phyloP scores from a whole-genome alignment of 1,139 yeast genomes.

The Dujonia santamariae region DNA sequence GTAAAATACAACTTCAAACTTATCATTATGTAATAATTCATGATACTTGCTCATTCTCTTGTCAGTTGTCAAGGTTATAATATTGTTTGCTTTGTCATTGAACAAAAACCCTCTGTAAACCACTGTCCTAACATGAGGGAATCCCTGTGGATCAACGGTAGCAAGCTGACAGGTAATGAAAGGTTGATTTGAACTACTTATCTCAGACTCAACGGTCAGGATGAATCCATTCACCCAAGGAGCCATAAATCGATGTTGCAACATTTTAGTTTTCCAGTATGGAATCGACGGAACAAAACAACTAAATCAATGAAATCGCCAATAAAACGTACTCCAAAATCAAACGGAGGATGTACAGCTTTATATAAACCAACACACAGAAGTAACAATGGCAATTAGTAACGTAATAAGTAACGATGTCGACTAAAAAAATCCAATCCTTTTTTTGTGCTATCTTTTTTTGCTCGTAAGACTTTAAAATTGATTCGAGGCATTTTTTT shows the following conservation, averaged over 20 bases:
- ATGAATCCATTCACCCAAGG: conserved; percentile 68
- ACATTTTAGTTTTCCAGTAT: conserved; percentile 15
- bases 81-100: conserved; percentile 63
- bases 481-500: too few species aligned
- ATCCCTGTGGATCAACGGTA: conserved; percentile 56
- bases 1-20: conserved; percentile 76
- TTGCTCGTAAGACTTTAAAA: too few species aligned
- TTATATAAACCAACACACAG: too few species aligned
- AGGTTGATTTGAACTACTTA: conserved; percentile 23
- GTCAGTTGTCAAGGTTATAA: conserved; percentile 71
- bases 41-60: conserved; percentile 60
- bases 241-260: conserved; percentile 53
- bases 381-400: too few species aligned
- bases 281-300: too few species aligned
- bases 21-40: conserved; percentile 49
- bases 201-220: conserved; percentile 47
- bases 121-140: conserved; percentile 67
- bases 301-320: background rate
- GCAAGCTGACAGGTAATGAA: conserved; percentile 66
- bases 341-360: too few species aligned
- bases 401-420: too few species aligned
- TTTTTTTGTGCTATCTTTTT: too few species aligned
- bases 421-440: too few species aligned
- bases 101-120: conserved; percentile 75
- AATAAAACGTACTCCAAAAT: too few species aligned